phyloP scores from a whole-genome alignment of 768 basidiomycete genomes.

The Lactarius deliciosus region DNA sequence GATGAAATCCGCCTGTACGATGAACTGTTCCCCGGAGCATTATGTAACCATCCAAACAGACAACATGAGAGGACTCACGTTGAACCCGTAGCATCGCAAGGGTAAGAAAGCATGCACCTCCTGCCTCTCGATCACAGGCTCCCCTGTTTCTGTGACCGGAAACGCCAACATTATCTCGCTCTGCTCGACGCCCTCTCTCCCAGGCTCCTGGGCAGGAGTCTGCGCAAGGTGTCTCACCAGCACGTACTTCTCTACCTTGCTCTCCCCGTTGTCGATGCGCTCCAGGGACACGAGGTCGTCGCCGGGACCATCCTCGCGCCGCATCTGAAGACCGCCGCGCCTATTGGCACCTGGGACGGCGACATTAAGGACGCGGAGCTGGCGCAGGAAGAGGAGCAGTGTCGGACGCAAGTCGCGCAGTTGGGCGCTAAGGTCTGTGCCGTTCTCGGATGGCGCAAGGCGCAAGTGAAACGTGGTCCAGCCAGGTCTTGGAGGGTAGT shows the following conservation, averaged over 20 bases:
- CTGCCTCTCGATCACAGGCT: constrained; percentile 27
- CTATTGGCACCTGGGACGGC: not conserved
- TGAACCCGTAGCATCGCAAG: constrained; percentile 31
- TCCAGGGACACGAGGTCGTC: constrained; percentile 12
- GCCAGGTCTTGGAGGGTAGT: constrained; percentile 8
- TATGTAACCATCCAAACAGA: not conserved
- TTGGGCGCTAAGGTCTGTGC: constrained; percentile 23
- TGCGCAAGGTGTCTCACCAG: constrained; percentile 24
- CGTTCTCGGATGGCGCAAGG: constrained; percentile 21
- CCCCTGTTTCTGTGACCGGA: constrained; percentile 25
- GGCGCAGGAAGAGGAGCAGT: constrained; percentile 33
- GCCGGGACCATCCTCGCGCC: constrained; percentile 13
- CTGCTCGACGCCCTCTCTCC: constrained; percentile 23
- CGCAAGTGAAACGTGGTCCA: constrained; percentile 33
- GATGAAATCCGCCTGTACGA: constrained; percentile 36
- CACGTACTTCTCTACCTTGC: constrained; percentile 14
- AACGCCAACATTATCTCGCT: constrained; percentile 33
- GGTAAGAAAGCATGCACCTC: constrained; percentile 34
- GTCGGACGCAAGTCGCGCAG: constrained; percentile 28
- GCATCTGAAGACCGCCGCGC: not conserved
- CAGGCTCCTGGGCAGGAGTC: constrained; percentile 25
- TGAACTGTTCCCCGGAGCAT: constrained; percentile 29
- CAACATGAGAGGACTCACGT: constrained; percentile 24
- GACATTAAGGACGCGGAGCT: constrained; percentile 28
- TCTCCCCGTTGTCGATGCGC: not conserved